Conservation (phyloP, 495 filamentous ascomycete genomes). For the Penicillium daleae region DNA sequence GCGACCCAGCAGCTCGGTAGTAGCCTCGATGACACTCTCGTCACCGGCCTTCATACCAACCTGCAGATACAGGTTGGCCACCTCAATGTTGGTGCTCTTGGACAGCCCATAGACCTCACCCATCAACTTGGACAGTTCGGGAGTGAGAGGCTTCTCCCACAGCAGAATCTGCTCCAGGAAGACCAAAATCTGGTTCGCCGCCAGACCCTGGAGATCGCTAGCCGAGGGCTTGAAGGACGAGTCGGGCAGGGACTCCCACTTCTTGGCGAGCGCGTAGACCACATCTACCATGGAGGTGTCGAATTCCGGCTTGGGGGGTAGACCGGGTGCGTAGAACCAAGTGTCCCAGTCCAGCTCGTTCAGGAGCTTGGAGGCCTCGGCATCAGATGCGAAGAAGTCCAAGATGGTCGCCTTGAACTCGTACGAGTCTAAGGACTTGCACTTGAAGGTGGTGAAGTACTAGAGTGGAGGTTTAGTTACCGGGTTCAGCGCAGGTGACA, state of each 20-base stretch:
- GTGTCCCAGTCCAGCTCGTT: constrained; percentile 81
- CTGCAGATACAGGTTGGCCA: constrained; percentile 75
- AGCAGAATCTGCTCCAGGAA: constrained; percentile 79
- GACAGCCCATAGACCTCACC: constrained; percentile 70
- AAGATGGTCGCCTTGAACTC: constrained; percentile 89
- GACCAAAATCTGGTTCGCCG: constrained; percentile 84
- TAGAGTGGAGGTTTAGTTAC: constrained; percentile 30
- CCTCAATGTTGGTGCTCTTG: constrained; percentile 78
- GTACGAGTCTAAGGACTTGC: constrained; percentile 84
- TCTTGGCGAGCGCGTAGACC: constrained; percentile 78
- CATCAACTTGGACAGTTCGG: constrained; percentile 67
- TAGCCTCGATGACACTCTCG: constrained; percentile 63
- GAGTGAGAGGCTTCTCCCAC: constrained; percentile 62
- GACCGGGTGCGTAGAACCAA: constrained; percentile 81
- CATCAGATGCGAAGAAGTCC: constrained; percentile 76
- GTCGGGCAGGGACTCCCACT: constrained; percentile 65
- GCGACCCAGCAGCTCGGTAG: constrained; percentile 72
- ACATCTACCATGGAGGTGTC: constrained; percentile 85
- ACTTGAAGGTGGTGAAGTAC: constrained; percentile 83
- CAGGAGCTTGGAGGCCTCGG: constrained; percentile 66
- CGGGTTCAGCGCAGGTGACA: not conserved
- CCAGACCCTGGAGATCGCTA: constrained; percentile 71
- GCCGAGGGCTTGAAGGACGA: constrained; percentile 64
- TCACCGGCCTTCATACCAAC: constrained; percentile 78
- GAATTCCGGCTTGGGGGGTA: constrained; percentile 88